Evolutionary conservation across 2,329 filamentous ascomycete species (phyloP).

Genomic region (Neofusicoccum kwambonambiense): DNA sequence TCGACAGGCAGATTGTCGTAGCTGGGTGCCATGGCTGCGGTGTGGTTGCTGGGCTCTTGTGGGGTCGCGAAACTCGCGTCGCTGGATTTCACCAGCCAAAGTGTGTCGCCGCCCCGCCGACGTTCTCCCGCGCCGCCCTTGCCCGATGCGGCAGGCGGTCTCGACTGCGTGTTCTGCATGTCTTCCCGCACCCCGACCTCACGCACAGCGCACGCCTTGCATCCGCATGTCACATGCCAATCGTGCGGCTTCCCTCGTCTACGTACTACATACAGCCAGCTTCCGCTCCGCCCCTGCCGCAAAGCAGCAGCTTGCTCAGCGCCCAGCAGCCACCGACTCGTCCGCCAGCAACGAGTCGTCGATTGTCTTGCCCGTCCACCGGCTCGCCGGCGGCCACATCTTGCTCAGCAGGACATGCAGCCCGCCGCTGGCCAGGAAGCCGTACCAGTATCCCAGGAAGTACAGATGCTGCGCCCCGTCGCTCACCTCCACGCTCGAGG

Average conservation of each 20-base stretch:
- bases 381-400: neutral
- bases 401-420: slow-evolving; percentile 5
- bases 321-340: neutral
- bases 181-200: too few relatives aligned
- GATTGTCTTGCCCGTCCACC: neutral
- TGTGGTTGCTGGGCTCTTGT: slow-evolving; percentile 15
- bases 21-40: slow-evolving; percentile 78
- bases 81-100: slow-evolving; percentile 10
- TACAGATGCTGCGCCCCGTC: slow-evolving; percentile 22
- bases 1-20: slow-evolving; percentile 91
- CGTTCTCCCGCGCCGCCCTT: slow-evolving; percentile 4
- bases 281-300: too few relatives aligned
- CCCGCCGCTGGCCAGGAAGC: slow-evolving; percentile 20
- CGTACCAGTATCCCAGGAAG: slow-evolving; percentile 25
- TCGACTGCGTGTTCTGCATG: too few relatives aligned
- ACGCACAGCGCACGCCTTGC: too few relatives aligned
- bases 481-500: slow-evolving; percentile 10
- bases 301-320: neutral
- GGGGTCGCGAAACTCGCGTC: slow-evolving; percentile 18
- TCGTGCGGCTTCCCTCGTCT: neutral
- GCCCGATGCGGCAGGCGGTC: neutral
- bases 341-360: neutral
- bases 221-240: neutral
- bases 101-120: slow-evolving; percentile 7
- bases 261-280: neutral